A percentile compares a stretch with the other conserved stretches of the same genome.
Conservation (phyloP, 2,329 filamentous ascomycete genomes). For the Phialophora verrucosa region DNA sequence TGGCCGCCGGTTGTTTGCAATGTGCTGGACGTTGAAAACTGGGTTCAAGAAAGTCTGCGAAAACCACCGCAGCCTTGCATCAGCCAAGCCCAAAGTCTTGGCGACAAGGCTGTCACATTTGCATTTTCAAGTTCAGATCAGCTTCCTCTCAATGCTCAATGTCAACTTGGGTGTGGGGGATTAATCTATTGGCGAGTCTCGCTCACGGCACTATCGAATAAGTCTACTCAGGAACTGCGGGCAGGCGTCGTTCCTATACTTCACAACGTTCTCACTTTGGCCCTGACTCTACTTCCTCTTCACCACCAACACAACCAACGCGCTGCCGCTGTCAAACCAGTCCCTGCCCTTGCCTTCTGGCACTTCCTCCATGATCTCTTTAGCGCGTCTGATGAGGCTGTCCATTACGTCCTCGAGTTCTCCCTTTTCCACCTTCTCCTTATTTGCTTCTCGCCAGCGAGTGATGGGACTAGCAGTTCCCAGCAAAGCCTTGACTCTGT, state of each 20-base stretch:
- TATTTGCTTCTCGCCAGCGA: conserved; percentile 50
- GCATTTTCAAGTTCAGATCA: neutral
- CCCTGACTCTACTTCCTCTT: conserved; percentile 24
- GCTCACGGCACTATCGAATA: neutral
- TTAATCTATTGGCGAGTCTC: neutral
- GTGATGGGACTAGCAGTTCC: conserved; percentile 49
- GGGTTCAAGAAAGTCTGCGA: conserved; percentile 4
- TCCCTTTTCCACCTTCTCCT: conserved; percentile 46
- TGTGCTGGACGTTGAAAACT: neutral
- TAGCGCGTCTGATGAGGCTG: conserved; percentile 36
- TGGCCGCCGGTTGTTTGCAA: neutral
- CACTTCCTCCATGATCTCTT: conserved; percentile 41
- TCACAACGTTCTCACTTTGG: neutral
- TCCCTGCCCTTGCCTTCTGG: conserved; percentile 40
- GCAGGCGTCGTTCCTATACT: neutral
- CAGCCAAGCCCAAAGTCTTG: conserved; percentile 5
- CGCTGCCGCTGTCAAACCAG: conserved; percentile 34
- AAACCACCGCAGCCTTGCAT: conserved; percentile 1
- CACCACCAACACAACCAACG: conserved; percentile 37
- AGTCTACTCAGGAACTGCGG: too few species aligned
- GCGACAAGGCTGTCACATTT: neutral
- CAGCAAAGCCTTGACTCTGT: conserved; percentile 40
- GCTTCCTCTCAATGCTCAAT: neutral
- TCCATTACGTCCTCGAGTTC: conserved; percentile 45
- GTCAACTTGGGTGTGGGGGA: neutral